Conservation (phyloP, 768 basidiomycete species). For the Boletellus sp. region DNA sequence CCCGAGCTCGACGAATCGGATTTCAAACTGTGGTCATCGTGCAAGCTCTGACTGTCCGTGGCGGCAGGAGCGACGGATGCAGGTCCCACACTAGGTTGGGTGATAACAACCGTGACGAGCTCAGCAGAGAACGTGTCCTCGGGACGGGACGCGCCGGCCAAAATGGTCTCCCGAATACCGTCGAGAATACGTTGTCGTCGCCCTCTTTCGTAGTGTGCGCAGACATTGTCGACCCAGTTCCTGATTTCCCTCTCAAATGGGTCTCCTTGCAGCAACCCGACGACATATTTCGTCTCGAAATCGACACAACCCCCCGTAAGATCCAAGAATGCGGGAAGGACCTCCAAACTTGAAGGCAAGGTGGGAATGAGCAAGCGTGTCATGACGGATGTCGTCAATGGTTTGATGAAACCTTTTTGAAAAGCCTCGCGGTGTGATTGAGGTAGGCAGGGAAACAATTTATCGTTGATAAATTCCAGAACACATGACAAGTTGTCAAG, state of each 20-base stretch:
- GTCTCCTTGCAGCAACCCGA: slow-evolving; percentile 47
- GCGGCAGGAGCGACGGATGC: neutral
- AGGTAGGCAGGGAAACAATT: slow-evolving; percentile 59
- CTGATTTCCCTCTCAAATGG: slow-evolving; percentile 51
- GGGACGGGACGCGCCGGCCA: slow-evolving; percentile 24
- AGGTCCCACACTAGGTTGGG: neutral
- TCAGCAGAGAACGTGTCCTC: slow-evolving; percentile 29
- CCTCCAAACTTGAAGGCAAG: slow-evolving; percentile 62
- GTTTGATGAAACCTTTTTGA: slow-evolving; percentile 55
- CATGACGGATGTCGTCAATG: slow-evolving; percentile 58
- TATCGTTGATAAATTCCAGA: slow-evolving; percentile 58
- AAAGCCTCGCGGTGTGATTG: slow-evolving; percentile 43
- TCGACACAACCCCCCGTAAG: slow-evolving; percentile 54
- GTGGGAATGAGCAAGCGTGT: slow-evolving; percentile 62
- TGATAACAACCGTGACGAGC: slow-evolving; percentile 1
- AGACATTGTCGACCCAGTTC: slow-evolving; percentile 65
- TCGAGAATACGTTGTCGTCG: slow-evolving; percentile 66
- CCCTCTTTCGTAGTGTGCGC: slow-evolving; percentile 75
- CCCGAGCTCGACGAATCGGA: slow-evolving; percentile 24
- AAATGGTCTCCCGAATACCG: slow-evolving; percentile 51
- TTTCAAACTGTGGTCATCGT: slow-evolving; percentile 36
- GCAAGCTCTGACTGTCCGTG: slow-evolving; percentile 45
- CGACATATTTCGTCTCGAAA: slow-evolving; percentile 60
- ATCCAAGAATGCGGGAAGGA: slow-evolving; percentile 59
- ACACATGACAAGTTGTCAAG: slow-evolving; percentile 55